Evolutionary conservation across 345 rosid genomes (phyloP), one percentile per base, ranked within the genome.

Genomic region (Aurinia saxatilis): DNA sequence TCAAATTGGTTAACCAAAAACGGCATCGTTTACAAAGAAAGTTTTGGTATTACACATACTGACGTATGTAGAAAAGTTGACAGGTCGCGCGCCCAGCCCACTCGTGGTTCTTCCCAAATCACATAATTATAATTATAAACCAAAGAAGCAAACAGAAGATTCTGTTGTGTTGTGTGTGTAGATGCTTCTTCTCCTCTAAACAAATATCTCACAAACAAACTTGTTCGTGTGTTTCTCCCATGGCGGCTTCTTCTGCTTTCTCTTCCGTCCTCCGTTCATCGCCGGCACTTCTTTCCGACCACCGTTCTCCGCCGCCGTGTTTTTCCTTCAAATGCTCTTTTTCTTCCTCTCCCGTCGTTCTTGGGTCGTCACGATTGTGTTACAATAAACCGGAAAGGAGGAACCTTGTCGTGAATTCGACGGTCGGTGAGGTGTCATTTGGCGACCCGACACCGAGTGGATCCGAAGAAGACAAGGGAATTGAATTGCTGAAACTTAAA

Each of bases 401-500:
- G 60, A 60, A 62, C 40, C 25, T 77, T 18, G 47, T 52, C 3
- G 67, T 66, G 47, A 83, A 72, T 21, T 78, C 89, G 11, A 65
- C 79, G 2, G 37, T 72, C 3, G 85, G 79, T 17, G 87, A 80
- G 16, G 80, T 75, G 0, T 57, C 75, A 10, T 73, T 75, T 35
- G 56, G 78, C 8, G 82, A 74, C 8, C 79, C 83, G 0, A 62
- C 73, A 5, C 78, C 81, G 3, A 63, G 82, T 17, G 65, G 73
- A 48, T 42, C 81, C 0, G 70, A 70, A 49, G 69, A 27, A 2
- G 60, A 51, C 0, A 50, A 44, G 29, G 10, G 25, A 18, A 23
- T 76, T 16, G 75, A 77, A 37, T 53, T 80, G 31, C 67, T 80
- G 63, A 83, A 86, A 73, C 75, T 86, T 63, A 80, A 80, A 8